Conservation (phyloP, 2,329 filamentous ascomycete genomes). For the Colletotrichum melonis region DNA sequence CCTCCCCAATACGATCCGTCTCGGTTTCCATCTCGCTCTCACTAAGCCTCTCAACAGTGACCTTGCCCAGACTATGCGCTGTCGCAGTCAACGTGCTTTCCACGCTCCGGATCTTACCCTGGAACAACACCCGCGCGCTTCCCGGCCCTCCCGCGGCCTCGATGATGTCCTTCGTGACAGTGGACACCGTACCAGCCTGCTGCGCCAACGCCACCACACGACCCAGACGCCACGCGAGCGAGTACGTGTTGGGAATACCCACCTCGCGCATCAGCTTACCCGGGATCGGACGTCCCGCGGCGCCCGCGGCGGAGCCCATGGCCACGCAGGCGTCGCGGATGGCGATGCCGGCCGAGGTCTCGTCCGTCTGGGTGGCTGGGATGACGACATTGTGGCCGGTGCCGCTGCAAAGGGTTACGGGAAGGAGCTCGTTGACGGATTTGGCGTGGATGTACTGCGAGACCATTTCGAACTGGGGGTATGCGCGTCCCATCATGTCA, state of each 20-base stretch:
- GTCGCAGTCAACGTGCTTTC: conserved; percentile 56
- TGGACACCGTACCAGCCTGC: conserved; percentile 53
- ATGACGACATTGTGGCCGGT: conserved; percentile 39
- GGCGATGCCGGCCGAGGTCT: conserved; percentile 38
- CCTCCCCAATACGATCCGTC: conserved; percentile 44
- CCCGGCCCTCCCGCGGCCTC: conserved; percentile 49
- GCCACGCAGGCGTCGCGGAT: conserved; percentile 42
- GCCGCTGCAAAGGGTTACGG: conserved; percentile 40
- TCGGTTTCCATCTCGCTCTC: conserved; percentile 47
- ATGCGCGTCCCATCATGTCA: conserved; percentile 50
- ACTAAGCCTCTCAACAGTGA: conserved; percentile 51
- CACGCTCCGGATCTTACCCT: conserved; percentile 42
- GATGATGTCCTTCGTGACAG: conserved; percentile 50
- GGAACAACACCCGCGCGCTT: conserved; percentile 40
- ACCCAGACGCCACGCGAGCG: conserved; percentile 58
- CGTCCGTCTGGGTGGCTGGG: conserved; percentile 37
- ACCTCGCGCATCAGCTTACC: conserved; percentile 45
- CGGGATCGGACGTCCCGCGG: conserved; percentile 46
- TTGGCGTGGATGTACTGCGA: conserved; percentile 45
- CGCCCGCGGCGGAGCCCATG: conserved; percentile 47
- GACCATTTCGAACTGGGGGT: conserved; percentile 42
- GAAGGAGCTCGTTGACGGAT: conserved; percentile 41
- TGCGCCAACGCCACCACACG: conserved; percentile 59
- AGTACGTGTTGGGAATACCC: conserved; percentile 49
- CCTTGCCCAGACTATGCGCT: conserved; percentile 54